A percentile compares a stretch with the other conserved stretches of the same genome.
phyloP scores from a whole-genome alignment of 176 grass and related monocot genomes.

The Tillandsia leiboldiana region DNA sequence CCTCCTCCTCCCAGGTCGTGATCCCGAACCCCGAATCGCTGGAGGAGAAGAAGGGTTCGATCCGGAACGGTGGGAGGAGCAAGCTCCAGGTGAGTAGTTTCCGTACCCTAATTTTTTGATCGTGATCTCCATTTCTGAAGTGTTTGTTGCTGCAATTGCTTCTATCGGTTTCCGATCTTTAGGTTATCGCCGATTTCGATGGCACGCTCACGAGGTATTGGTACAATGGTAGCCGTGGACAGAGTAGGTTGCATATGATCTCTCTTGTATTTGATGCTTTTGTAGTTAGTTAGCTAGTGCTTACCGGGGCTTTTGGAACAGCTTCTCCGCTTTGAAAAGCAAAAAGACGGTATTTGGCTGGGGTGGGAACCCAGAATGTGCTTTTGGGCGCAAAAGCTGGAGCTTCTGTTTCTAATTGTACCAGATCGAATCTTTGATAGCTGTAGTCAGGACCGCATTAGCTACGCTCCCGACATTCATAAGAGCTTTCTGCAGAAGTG shows the following conservation, averaged over 20 bases:
- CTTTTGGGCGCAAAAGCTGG: no score
- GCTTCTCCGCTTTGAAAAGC: no score
- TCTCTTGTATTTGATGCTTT: not conserved
- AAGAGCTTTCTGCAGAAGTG: no score
- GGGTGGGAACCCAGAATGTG: no score
- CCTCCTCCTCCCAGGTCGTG: conserved; percentile 23
- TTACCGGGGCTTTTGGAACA: not conserved
- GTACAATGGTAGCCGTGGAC: conserved; percentile 62
- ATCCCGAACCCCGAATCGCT: conserved; percentile 5
- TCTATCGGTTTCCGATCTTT: not conserved
- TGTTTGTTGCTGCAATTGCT: not conserved
- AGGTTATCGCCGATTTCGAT: conserved; percentile 97
- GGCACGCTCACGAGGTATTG: conserved; percentile 89
- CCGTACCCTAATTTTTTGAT: not conserved
- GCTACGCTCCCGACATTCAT: no score
- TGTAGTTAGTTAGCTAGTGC: not conserved
- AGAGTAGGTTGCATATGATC: conserved; percentile 45
- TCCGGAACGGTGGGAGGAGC: conserved; percentile 12
- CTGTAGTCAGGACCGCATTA: no score
- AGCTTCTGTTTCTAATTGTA: no score
- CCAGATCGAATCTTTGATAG: no score
- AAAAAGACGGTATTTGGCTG: no score
- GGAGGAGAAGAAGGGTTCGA: conserved; percentile 28
- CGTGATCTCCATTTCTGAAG: not conserved
- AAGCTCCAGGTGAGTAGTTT: conserved; percentile 18